Evolutionary conservation across 2,329 filamentous ascomycete species (phyloP), one percentile per base, ranked within the genome.

Genomic region (Talaromyces atroroseus): DNA sequence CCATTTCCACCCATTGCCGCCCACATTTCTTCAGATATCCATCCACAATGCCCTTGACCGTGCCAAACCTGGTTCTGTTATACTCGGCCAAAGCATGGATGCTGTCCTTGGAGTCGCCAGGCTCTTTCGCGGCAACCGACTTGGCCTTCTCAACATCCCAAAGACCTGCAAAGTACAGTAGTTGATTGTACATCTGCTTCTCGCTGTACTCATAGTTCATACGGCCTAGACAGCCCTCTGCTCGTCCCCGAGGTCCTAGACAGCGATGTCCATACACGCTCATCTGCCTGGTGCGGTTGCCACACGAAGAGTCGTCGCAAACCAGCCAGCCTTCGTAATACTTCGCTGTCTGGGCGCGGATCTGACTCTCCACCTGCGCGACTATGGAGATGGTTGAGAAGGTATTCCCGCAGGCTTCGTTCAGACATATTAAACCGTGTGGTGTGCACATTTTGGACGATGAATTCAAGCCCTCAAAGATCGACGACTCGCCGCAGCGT

Each of bases 271-370:
- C 94, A 70, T 95, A 96, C 40, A 99, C 94, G 65, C 85, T 89
- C 79, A 97, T 92, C 70, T 96, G 90, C 49, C 92, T 83, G 2
- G 94, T 97, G 56, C 90, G 87, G 67, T 86, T 88, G 26, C 87
- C 88, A 72, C 94, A 99, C 34, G 89, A 85, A 1, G 89, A 78
- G 71, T 99, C 94, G 70, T 96, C 89, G 72, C 94, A 99, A 40
- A 90, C 80, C 5, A 99, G 82, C 86, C 90, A 95, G 59, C 86
- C 91, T 67, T 95, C 89, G 72, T 99, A 97, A 78, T 99, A 99
- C 49, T 83, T 83, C 10, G 88, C 81, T 6, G 90, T 89, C 64
- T 91, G 84, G 34, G 81, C 77, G 49, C 94, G 87, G 62, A 97
- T 86, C 58, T 92, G 87, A 54, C 84, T 81, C 70, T 99, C 94